phyloP scores from a whole-genome alignment of 805 yeast genomes.

The Hanseniaspora thailandica region DNA sequence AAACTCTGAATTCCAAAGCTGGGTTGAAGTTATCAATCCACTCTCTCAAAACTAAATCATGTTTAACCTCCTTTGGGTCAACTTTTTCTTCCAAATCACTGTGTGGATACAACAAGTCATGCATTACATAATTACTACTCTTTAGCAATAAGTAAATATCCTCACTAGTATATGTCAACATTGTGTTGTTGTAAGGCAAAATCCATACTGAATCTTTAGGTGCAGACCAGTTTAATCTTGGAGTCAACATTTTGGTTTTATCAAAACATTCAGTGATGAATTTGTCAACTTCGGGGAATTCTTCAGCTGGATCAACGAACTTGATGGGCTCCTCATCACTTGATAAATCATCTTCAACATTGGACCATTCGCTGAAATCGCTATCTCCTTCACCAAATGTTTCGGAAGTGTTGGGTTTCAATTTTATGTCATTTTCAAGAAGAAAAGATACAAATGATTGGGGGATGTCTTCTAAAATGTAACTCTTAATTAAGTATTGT shows the following conservation, averaged over 20 bases:
- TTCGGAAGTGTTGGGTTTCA: conserved; percentile 37
- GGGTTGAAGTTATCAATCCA: conserved; percentile 73
- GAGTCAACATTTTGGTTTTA: conserved; percentile 40
- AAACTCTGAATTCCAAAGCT: conserved; percentile 81
- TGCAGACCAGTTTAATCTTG: conserved; percentile 93
- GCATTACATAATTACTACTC: conserved; percentile 76
- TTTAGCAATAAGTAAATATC: conserved; percentile 75
- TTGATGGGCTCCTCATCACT: conserved; percentile 17
- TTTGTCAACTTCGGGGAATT: conserved; percentile 51
- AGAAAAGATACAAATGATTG: conserved; percentile 47
- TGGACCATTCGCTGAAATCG: conserved; percentile 69
- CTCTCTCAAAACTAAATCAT: conserved; percentile 64
- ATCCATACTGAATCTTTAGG: conserved; percentile 96
- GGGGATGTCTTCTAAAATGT: conserved; percentile 50
- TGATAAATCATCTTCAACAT: conserved; percentile 28
- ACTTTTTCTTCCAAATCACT: conserved; percentile 30
- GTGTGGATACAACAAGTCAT: conserved; percentile 68
- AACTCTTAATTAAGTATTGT: conserved; percentile 9
- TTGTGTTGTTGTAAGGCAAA: conserved; percentile 51
- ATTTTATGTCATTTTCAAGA: conserved; percentile 52
- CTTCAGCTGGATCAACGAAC: conserved; percentile 34
- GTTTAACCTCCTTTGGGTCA: conserved; percentile 23
- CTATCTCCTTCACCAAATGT: conserved; percentile 32
- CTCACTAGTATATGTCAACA: conserved; percentile 55
- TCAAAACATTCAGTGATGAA: conserved; percentile 37